Evolutionary conservation across 2,329 filamentous ascomycete genomes (phyloP), one percentile per base, ranked within the genome.

Genomic region (Beauveria pseudobassiana): DNA sequence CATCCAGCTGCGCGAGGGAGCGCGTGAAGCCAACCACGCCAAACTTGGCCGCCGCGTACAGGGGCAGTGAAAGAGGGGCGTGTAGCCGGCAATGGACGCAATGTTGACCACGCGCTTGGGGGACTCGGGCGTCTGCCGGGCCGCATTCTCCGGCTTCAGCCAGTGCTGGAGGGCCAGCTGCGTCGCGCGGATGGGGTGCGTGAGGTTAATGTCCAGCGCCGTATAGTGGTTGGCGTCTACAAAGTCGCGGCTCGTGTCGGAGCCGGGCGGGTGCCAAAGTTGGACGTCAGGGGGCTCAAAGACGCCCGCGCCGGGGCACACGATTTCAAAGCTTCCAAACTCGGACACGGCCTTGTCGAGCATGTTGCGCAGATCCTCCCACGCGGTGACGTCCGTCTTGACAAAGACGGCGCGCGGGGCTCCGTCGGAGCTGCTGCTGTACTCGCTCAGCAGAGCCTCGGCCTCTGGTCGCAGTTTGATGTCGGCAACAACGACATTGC

Each of bases 401-500:
- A 75, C 70, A 65, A 80, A 81, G 12, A 78, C 63, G 3, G 74
- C 77, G 4, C 72, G 69, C 0, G 14, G 56, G 42, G 3, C 59
- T 3, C 14, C 48, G 52, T 20, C 46, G 5, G 58, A 60, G 5
- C 57, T 59, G 45, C 57, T 49, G 38, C 59, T 22, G 63, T 74
- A 62, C 3, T 64, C 49, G 3, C 62, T 46, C 4, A 77, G 46
- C 8, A 81, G 63, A 1, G 61, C 64, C 43, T 76, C 54, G 2
- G 79, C 76, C 63, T 80, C 77, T 0, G 77, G 75, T 0, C 77
- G 73, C 0, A 81, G 69, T 0, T 69, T 63, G 0, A 81, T 64
- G 65, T 81, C 79, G 45, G 75, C 79, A 5, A 81, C 66, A 4
- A 80, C 66, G 18, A 81, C 78, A 57, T 77, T 79, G 69, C 78